Conservation (phyloP, 441 rosid species). For the Gossypium laxum region DNA sequence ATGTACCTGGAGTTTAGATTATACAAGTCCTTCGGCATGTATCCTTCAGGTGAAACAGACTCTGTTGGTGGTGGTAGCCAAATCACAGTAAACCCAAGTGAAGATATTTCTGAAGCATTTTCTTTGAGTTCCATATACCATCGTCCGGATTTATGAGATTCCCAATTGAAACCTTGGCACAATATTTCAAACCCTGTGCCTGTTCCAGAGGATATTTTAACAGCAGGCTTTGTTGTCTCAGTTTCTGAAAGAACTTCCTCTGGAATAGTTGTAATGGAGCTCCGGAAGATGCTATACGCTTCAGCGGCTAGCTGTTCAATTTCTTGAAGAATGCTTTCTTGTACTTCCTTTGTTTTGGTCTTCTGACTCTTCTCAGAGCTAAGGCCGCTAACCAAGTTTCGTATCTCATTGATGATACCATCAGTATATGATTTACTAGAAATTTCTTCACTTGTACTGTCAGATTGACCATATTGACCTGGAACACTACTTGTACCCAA, state of each 20-base stretch:
- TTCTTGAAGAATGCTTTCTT: slow-evolving; percentile 80
- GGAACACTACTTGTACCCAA: slow-evolving; percentile 33
- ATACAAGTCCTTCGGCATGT: slow-evolving; percentile 88
- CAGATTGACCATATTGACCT: slow-evolving; percentile 27
- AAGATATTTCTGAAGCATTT: slow-evolving; percentile 52
- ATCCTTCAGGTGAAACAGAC: slow-evolving; percentile 97
- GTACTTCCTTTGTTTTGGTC: slow-evolving; percentile 58
- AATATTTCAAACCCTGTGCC: slow-evolving; percentile 82
- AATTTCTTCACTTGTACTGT: slow-evolving; percentile 31
- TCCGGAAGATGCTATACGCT: slow-evolving; percentile 88
- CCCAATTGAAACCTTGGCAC: slow-evolving; percentile 97
- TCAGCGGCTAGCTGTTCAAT: slow-evolving; percentile 95
- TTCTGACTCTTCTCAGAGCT: slow-evolving; percentile 43
- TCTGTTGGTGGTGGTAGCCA: slow-evolving; percentile 98
- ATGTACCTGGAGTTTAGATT: slow-evolving; percentile 80
- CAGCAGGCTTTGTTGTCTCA: slow-evolving; percentile 32
- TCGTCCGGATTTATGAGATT: slow-evolving; percentile 78
- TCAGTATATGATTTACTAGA: slow-evolving; percentile 37
- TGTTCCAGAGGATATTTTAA: slow-evolving; percentile 56
- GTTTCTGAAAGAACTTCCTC: slow-evolving; percentile 42
- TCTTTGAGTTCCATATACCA: slow-evolving; percentile 77
- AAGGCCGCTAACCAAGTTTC: slow-evolving; percentile 60
- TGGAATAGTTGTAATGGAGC: slow-evolving; percentile 44
- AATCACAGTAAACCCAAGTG: slow-evolving; percentile 71
- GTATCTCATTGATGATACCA: slow-evolving; percentile 66